phyloP scores from a whole-genome alignment of 352 stramenopile genomes.

The Phytopythium montanum region DNA sequence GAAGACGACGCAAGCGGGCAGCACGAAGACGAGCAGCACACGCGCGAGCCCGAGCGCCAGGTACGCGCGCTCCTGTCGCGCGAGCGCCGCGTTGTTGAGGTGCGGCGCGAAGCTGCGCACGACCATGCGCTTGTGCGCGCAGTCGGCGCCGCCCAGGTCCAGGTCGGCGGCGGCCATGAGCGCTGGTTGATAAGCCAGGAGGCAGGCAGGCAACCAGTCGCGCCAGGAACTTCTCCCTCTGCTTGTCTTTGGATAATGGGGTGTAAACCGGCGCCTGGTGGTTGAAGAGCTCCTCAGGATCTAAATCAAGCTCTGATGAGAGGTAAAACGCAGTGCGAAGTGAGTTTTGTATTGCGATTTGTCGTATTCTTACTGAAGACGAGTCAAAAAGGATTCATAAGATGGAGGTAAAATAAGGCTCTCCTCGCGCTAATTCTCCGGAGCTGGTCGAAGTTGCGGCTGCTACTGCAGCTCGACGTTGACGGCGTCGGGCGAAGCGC shows the following conservation, averaged over 20 bases:
- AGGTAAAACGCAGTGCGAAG: neutral
- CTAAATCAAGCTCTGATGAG: too few relatives aligned
- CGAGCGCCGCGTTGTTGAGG: slow-evolving; percentile 46
- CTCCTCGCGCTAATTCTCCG: neutral
- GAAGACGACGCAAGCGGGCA: slow-evolving; percentile 45
- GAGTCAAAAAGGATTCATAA: slow-evolving; percentile 4
- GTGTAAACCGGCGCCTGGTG: slow-evolving; percentile 1
- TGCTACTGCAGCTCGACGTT: slow-evolving; percentile 8
- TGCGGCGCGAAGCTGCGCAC: slow-evolving; percentile 70
- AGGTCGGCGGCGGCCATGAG: neutral
- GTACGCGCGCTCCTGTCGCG: slow-evolving; percentile 49
- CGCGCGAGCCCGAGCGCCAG: slow-evolving; percentile 49
- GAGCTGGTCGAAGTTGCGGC: neutral
- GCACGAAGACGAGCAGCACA: slow-evolving; percentile 46
- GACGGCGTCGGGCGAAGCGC: slow-evolving; percentile 4
- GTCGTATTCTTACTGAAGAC: neutral
- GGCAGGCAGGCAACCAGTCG: neutral
- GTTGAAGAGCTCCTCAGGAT: too few relatives aligned
- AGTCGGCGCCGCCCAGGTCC: slow-evolving; percentile 12
- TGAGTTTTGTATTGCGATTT: neutral
- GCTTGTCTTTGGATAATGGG: neutral
- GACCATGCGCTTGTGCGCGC: slow-evolving; percentile 68
- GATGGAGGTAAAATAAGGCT: slow-evolving; percentile 2
- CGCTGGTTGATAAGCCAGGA: neutral
- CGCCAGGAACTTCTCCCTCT: neutral